These are phyloP conservation scores for Babesia gibsoni DNA, from an alignment of 169 alveolate genomes.

Conservation along the genomic window DNA sequence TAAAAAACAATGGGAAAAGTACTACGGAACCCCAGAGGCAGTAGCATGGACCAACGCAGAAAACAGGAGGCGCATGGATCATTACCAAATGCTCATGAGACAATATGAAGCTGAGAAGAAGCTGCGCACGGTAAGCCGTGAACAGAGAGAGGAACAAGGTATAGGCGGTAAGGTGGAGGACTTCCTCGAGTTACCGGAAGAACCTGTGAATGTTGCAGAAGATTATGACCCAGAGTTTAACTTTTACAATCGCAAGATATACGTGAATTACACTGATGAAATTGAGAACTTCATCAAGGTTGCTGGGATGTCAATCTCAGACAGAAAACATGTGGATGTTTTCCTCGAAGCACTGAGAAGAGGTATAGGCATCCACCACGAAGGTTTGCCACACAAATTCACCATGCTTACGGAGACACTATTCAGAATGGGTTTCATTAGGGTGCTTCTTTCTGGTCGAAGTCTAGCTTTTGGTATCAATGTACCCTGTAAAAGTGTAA, in stretches of 20 bases:
- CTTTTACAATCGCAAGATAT: conserved; percentile 74
- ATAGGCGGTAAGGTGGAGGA: conserved; percentile 73
- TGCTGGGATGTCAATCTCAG: conserved; percentile 69
- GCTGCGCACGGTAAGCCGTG: conserved; percentile 74
- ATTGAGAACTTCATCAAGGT: conserved; percentile 70
- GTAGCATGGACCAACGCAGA: conserved; percentile 73
- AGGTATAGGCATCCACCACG: conserved; percentile 91
- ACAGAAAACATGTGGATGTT: conserved; percentile 63
- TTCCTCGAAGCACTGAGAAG: conserved; percentile 81
- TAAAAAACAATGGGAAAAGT: conserved; percentile 82
- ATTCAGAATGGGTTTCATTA: conserved; percentile 79
- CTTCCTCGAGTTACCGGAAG: conserved; percentile 73
- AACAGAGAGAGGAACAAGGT: conserved; percentile 84
- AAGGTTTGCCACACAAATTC: conserved; percentile 78
- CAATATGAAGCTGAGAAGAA: conserved; percentile 79
- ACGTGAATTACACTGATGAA: conserved; percentile 69
- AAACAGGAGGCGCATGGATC: conserved; percentile 78
- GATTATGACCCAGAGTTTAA: conserved; percentile 85
- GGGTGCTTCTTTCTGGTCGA: conserved; percentile 82
- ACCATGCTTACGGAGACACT: conserved; percentile 81
- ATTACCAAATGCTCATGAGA: conserved; percentile 71
- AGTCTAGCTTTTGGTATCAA: conserved; percentile 89
- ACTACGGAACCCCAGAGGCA: conserved; percentile 82
- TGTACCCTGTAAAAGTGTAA: conserved; percentile 87
- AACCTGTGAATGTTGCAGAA: conserved; percentile 83